Conservation (phyloP, 2,329 filamentous ascomycete genomes). For the Shiraia sp. region DNA sequence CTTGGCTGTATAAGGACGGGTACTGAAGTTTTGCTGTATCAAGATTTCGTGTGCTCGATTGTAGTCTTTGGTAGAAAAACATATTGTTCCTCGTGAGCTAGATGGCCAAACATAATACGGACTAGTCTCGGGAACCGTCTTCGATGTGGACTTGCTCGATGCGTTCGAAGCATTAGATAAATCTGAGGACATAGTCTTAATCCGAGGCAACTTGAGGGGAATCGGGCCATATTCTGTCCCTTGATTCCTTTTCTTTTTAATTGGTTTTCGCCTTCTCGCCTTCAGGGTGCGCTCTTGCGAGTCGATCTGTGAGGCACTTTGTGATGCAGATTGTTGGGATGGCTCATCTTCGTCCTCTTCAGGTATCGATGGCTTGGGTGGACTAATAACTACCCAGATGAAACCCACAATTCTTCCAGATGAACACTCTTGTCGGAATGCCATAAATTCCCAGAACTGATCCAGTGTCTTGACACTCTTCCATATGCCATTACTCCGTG, state of each 20-base stretch:
- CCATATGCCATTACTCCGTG: conserved; percentile 71
- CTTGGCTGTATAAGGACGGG: conserved; percentile 61
- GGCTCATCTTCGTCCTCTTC: conserved; percentile 35
- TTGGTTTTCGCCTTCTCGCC: conserved; percentile 18
- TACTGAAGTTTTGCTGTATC: conserved; percentile 74
- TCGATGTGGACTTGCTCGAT: conserved; percentile 39
- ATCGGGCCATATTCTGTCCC: conserved; percentile 60
- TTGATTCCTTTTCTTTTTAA: conserved; percentile 24
- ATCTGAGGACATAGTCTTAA: conserved; percentile 58
- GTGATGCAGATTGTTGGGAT: conserved; percentile 28
- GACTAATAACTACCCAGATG: conserved; percentile 84
- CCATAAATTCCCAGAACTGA: conserved; percentile 99
- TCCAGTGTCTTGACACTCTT: conserved; percentile 79
- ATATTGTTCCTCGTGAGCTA: conserved; percentile 63
- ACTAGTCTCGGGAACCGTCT: conserved; percentile 55
- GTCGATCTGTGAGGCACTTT: conserved; percentile 19
- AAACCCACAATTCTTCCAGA: conserved; percentile 92
- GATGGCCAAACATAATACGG: conserved; percentile 69
- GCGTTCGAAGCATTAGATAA: conserved; percentile 53
- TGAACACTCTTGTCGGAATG: conserved; percentile 92
- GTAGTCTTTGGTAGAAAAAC: conserved; percentile 68
- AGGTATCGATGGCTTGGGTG: conserved; percentile 51
- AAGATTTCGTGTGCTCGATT: conserved; percentile 70
- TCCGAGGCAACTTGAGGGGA: conserved; percentile 63
- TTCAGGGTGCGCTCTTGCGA: conserved; percentile 19